A percentile compares a stretch with the other conserved stretches of the same genome.
phyloP scores from a whole-genome alignment of 2,329 filamentous ascomycete genomes.

The Diaporthe sp. region DNA sequence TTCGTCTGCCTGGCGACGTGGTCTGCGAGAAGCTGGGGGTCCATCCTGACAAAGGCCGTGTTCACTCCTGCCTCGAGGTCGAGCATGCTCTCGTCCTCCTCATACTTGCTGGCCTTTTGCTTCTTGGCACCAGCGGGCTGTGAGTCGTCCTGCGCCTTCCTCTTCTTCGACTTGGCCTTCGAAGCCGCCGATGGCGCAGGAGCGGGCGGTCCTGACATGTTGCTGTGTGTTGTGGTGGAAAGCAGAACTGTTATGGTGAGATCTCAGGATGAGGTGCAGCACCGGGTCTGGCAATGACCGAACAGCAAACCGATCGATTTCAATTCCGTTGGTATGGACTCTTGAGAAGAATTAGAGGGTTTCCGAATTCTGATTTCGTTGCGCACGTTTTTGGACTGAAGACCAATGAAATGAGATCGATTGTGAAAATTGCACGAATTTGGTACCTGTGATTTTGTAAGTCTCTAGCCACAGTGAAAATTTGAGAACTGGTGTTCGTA shows the following conservation, averaged over 20 bases:
- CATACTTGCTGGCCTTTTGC: slow-evolving; percentile 58
- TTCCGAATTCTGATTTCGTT: not conserved
- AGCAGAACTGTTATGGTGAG: not conserved
- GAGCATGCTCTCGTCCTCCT: slow-evolving; percentile 67
- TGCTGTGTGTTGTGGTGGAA: not conserved
- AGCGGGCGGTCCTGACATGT: slow-evolving; percentile 28
- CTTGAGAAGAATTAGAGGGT: not conserved
- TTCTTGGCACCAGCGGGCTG: slow-evolving; percentile 50
- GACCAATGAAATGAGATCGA: not conserved
- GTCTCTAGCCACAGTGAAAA: slow-evolving; percentile 22
- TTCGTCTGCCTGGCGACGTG: slow-evolving; percentile 84
- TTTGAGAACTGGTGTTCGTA: slow-evolving; percentile 8
- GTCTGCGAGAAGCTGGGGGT: slow-evolving; percentile 85
- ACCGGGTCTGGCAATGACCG: not conserved
- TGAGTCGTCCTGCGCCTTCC: slow-evolving; percentile 63
- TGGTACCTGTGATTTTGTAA: slow-evolving; percentile 8
- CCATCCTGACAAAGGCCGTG: slow-evolving; percentile 83
- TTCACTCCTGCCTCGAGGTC: slow-evolving; percentile 83
- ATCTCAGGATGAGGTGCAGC: not conserved
- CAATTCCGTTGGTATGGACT: not conserved
- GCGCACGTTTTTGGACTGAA: not conserved
- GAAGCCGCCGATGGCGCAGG: slow-evolving; percentile 26
- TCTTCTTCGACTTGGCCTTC: slow-evolving; percentile 62
- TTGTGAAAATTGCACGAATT: not conserved
- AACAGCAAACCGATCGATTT: not conserved